A percentile compares a stretch with the other conserved stretches of the same genome.
Evolutionary conservation across 306 rosid genomes (phyloP).

Genomic region (Sophora flavescens): DNA sequence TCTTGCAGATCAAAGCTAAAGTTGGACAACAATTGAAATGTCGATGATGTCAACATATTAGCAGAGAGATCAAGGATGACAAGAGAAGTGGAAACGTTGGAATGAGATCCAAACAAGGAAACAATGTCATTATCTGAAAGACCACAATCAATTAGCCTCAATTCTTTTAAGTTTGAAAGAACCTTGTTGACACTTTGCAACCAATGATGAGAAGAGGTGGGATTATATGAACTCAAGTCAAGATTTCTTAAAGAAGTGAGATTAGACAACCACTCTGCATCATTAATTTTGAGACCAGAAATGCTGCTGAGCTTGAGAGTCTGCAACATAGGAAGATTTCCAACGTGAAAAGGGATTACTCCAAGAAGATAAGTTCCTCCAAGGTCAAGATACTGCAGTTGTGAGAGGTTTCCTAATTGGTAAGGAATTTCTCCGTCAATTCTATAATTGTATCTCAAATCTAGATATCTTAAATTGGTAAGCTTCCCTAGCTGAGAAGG

Average conservation of each 20-base stretch:
- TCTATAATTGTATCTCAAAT: too few relatives aligned
- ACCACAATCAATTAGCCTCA: background rate
- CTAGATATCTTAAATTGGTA: background rate
- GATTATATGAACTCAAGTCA: background rate
- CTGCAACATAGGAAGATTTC: constrained; percentile 17
- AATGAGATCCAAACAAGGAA: background rate
- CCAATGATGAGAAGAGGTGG: background rate
- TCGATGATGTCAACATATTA: constrained; percentile 34
- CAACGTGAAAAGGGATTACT: constrained; percentile 5
- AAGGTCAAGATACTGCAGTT: too few relatives aligned
- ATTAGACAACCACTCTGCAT: constrained; percentile 13
- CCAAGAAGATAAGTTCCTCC: too few relatives aligned
- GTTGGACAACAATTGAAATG: constrained; percentile 16
- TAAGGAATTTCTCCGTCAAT: too few relatives aligned
- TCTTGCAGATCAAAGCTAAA: background rate
- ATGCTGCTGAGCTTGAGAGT: background rate
- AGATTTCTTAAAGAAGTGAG: constrained; percentile 16
- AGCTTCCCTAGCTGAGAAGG: constrained; percentile 1
- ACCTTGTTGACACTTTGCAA: background rate
- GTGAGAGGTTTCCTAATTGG: too few relatives aligned
- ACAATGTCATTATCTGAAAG: background rate
- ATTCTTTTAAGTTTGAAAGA: constrained; percentile 12
- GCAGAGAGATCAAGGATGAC: background rate
- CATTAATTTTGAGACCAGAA: background rate
- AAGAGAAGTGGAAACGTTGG: constrained; percentile 19